Percentiles rank a stretch among this genome's conserved stretches.
Evolutionary conservation across 768 basidiomycete species (phyloP).

Genomic region (Calocera cornea): DNA sequence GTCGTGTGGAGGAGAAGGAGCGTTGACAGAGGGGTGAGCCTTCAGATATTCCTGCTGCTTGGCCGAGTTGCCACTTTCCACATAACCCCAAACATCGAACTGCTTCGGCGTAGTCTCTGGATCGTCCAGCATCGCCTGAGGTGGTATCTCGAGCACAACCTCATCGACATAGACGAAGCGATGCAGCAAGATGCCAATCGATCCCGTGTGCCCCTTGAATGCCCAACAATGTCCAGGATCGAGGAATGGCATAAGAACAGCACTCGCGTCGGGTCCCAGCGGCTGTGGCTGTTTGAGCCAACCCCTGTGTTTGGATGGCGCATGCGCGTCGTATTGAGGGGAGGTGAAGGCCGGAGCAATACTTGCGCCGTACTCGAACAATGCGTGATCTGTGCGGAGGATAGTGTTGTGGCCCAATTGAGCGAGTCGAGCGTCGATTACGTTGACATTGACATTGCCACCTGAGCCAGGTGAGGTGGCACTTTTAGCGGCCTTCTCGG

Average conservation of each 20-base stretch:
- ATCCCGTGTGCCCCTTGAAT: background rate
- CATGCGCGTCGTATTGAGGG: background rate
- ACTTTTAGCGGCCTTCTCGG: background rate
- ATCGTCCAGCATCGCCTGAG: background rate
- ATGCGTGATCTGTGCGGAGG: background rate
- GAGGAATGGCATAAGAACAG: background rate
- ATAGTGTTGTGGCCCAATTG: background rate
- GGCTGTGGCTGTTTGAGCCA: background rate
- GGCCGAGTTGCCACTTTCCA: background rate
- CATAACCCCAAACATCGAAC: background rate
- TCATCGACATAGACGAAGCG: background rate
- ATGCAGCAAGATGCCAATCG: background rate
- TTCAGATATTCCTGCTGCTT: background rate
- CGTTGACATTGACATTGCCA: background rate
- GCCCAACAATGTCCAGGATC: slow-evolving; percentile 2
- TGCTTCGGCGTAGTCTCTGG: background rate
- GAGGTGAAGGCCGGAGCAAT: background rate
- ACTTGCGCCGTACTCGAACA: background rate
- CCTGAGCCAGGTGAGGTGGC: background rate
- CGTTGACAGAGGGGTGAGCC: background rate
- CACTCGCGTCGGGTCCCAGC: background rate
- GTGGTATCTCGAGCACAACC: background rate
- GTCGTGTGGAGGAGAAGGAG: background rate
- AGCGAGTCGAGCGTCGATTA: background rate
- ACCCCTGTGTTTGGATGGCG: background rate